Evolutionary conservation across 805 yeast species (phyloP), one percentile per base, ranked within the genome.

Genomic region (Lipomyces yamanashiensis): DNA sequence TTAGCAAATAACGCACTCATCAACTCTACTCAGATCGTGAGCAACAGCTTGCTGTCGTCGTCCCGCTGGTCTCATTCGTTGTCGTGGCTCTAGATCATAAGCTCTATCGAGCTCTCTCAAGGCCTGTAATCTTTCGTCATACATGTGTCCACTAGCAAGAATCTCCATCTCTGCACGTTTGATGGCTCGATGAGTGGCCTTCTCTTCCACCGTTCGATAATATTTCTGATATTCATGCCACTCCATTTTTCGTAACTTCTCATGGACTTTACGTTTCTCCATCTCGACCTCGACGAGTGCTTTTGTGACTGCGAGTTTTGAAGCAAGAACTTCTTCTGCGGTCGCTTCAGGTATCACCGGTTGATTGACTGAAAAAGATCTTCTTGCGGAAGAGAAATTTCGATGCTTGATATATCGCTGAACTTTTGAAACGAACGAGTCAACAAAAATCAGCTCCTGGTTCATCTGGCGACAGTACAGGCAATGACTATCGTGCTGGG

Each of bases 171-270:
- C 57, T 5, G 57, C 57, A 28, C 48, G 43, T 41, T 41, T 53
- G 21, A 53, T 53, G 5, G 57, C 57, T 2, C 57, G 57, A 40
- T 8, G 49, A 17, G 41, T 39, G 13, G 34, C 57, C 28, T 53
- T 53, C 7, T 53, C 57, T 19, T 53, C 57, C 7, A 53, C 57
- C 9, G 57, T 53, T 28, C 48, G n/a, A 19, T 41, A 53, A 12
- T 53, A 53, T 41, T 53, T 53, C 15, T 53, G 57, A 28, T 53
- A 53, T 28, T 53, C 57, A 17, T 53, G 40, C 49, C 48, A 53
- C 28, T 53, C 57, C 48, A 53, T 6, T 28, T 53, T 48, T 40
- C 41, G 23, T 33, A 53, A 21, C 19, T 41, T 40, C 28, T 53
- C 57, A 12, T 40, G 23, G 40, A 53, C 57, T 15, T 41, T 40